phyloP scores from a whole-genome alignment of 2,329 filamentous ascomycete genomes.

The Hypoxylon sp. region DNA sequence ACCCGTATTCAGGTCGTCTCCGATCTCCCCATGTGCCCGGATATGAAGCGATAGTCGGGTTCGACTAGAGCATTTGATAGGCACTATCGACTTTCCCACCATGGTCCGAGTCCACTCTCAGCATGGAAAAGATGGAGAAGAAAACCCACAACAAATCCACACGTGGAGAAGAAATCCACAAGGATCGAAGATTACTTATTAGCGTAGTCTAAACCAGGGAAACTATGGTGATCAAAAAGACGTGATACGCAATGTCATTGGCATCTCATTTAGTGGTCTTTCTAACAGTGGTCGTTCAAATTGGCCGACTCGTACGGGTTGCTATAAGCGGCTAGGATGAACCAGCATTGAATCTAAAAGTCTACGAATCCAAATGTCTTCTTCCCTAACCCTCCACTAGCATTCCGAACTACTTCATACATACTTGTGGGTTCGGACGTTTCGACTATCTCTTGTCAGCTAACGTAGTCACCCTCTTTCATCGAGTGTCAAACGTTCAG shows the following conservation, averaged over 20 bases:
- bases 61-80: constrained; percentile 28
- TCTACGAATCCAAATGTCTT: neutral
- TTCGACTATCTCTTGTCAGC: constrained; percentile 15
- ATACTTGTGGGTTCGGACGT: constrained; percentile 13
- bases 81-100: constrained; percentile 14
- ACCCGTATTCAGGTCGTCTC: constrained; percentile 23
- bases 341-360: constrained; percentile 5
- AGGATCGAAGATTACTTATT: constrained; percentile 28
- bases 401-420: too few species aligned
- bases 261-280: neutral
- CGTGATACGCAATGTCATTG: constrained; percentile 27
- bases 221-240: constrained; percentile 14
- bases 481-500: constrained; percentile 11
- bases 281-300: constrained; percentile 5
- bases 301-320: constrained; percentile 19
- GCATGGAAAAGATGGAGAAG: constrained; percentile 26
- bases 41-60: constrained; percentile 10
- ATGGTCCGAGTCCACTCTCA: constrained; percentile 31
- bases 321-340: constrained; percentile 34
- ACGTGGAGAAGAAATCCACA: constrained; percentile 28
- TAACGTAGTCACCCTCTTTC: constrained; percentile 13
- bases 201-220: constrained; percentile 28
- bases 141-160: constrained; percentile 30
- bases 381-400: too few species aligned
- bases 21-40: constrained; percentile 32